Base-by-base conservation (phyloP, 352 stramenopile genomes). In the Pythium grandisporangium region DNA sequence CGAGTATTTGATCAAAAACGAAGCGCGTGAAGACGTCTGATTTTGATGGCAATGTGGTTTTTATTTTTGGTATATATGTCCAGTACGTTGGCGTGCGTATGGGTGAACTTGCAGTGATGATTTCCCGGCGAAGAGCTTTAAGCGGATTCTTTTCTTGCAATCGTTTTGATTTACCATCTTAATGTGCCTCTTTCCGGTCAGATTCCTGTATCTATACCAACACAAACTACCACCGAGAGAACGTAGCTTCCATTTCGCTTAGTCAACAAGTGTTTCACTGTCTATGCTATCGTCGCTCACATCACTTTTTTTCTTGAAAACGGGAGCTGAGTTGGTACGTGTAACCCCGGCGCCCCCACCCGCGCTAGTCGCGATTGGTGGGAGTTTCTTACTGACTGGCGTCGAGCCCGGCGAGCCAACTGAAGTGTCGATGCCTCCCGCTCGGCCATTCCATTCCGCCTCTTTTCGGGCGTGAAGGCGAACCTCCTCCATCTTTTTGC, bases 361-460 rank as follows among this genome's bases (percentile, higher is more conserved):
- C 27, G 14, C 56, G 5, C 36, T 45, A 26, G 23, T 40, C 32
- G 51, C 49, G 52, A 88, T 88, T 0, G 75, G 71, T 16, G 75
- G 75, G 22, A 88, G 46, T 36, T 84, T 85, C 53, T 86, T 88
- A 44, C 43, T 66, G 7, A 13, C 12, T 35, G 36, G 20, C 13
- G 36, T 24, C n/a, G 19, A 8, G n/a, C n/a, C n/a, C 20, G 17
- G 17, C 16, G 13, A 16, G 6, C 20, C 42, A 25, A 46, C 35
- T n/a, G 45, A 52, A 5, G 64, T 49, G 27, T 94, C 73, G 48
- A 92, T 52, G 1, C 82, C 82, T 6, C 72, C 79, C 0, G 77
- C 72, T 6, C 79, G 72, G 7, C 79, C 79, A 22, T 75, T 61
- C 82, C 79, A 94, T 34, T 90, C 70, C 6, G 75, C 61, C 50